phyloP scores from a whole-genome alignment of 208 protist species.

The Trypanosomatidae sp. region DNA sequence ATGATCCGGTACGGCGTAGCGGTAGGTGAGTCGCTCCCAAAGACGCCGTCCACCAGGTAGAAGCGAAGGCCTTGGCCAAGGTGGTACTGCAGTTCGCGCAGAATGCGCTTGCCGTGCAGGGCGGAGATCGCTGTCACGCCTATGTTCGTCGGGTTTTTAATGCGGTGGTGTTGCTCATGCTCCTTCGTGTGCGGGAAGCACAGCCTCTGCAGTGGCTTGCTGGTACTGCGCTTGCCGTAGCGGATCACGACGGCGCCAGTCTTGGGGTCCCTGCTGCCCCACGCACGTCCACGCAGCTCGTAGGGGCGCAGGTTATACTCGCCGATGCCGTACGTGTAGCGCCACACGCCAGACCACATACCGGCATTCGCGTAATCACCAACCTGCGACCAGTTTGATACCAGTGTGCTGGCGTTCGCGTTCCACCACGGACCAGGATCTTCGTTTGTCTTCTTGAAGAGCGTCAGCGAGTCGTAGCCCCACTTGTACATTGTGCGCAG shows the following conservation, averaged over 20 bases:
- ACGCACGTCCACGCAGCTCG: constrained; percentile 71
- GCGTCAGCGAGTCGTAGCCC: constrained; percentile 87
- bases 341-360: constrained; percentile 90
- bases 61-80: constrained; percentile 88
- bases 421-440: constrained; percentile 90
- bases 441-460: constrained; percentile 89
- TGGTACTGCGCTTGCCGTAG: constrained; percentile 35
- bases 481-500: constrained; percentile 81
- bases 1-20: constrained; percentile 88
- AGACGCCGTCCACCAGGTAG: constrained; percentile 87
- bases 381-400: constrained; percentile 87
- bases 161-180: constrained; percentile 76
- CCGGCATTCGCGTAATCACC: constrained; percentile 87
- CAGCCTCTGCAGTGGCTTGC: constrained; percentile 42
- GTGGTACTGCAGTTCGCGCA: constrained; percentile 90
- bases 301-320: constrained; percentile 89
- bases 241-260: constrained; percentile 56
- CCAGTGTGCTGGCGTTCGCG: constrained; percentile 83
- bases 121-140: constrained; percentile 60
- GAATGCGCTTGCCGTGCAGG: constrained; percentile 83
- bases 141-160: constrained; percentile 64
- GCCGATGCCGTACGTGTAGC: constrained; percentile 87
- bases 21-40: constrained; percentile 71
- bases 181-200: constrained; percentile 86
- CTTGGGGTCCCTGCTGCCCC: constrained; percentile 61